Evolutionary conservation across 176 grass and related monocot genomes (phyloP), one percentile per base, ranked within the genome.

Genomic region (Carex littledalei): DNA sequence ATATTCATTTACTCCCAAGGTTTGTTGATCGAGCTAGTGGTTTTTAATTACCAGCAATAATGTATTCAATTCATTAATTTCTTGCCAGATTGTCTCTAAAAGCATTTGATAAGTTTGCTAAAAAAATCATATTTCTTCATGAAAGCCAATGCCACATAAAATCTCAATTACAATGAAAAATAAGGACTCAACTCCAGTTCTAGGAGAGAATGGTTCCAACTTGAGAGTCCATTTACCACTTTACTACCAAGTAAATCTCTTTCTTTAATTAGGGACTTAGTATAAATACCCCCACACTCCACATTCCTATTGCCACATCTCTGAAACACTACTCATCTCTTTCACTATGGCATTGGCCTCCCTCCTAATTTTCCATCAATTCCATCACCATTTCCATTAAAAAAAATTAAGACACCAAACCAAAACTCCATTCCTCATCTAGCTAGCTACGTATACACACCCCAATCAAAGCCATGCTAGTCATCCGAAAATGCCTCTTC

Each of bases 381-480:
- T 24, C 17, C 41, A 67, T 67, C 62, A 54, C 12, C 3, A 60
- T 49, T 63, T 45, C 31, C 11, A 67, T 64, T 83, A 22, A 37
- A 83, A 45, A n/a, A 67, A 50, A 67, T 39, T 9, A 9, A 82
- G 35, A 5, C 60, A 6, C 80, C 15, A 67, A 82, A 6, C 80
- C 15, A 67, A 82, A 67, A 66, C 1, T 49, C 34, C 37, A 45
- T 67, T 45, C 55, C 41, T 3, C 8, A 52, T 20, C 39, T 50
- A 53, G 47, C 59, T 82, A 82, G 3, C 34, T 35, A 35, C 34
- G 3, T 4, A 35, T 35, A 4, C 24, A 16, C 10, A 64, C 20
- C 80, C 12, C 3, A 64, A 47, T 52, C 35, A 43, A 83, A 83
- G 80, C 79, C 35, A 83, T 83, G 80, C 62, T 83, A 8, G 63